These are phyloP conservation scores for Pseudocercospora vitis DNA, from an alignment of 2,329 filamentous ascomycete species.

Conservation along the genomic window DNA sequence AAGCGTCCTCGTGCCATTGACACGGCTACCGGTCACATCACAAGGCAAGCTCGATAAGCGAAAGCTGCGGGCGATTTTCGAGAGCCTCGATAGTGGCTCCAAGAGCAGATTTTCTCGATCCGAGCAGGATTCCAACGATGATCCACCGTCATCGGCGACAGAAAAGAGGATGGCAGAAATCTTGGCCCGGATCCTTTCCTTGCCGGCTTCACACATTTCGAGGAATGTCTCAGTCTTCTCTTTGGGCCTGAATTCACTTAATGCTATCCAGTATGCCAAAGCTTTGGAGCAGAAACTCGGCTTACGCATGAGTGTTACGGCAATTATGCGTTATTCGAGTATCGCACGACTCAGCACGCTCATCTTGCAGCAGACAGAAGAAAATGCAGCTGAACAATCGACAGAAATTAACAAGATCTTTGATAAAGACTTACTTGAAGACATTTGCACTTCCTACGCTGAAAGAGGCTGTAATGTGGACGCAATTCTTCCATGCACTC, in stretches of 20 bases:
- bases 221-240: slow-evolving; percentile 71
- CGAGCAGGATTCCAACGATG: slow-evolving; percentile 36
- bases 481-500: slow-evolving; percentile 74
- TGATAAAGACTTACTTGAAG: slow-evolving; percentile 11
- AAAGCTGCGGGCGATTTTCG: slow-evolving; percentile 53
- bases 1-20: slow-evolving; percentile 68
- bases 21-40: slow-evolving; percentile 66
- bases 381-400: background rate
- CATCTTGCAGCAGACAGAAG: background rate
- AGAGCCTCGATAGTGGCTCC: slow-evolving; percentile 46
- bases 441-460: slow-evolving; percentile 12
- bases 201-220: slow-evolving; percentile 51
- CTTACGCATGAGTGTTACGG: slow-evolving; percentile 62
- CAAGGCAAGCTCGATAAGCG: slow-evolving; percentile 73
- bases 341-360: slow-evolving; percentile 56
- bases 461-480: slow-evolving; percentile 41
- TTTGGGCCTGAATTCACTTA: slow-evolving; percentile 67
- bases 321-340: slow-evolving; percentile 66
- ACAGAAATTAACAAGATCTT: slow-evolving; percentile 7
- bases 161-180: slow-evolving; percentile 59
- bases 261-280: slow-evolving; percentile 69
- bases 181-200: slow-evolving; percentile 54
- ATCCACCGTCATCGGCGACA: slow-evolving; percentile 50
- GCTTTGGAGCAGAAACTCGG: slow-evolving; percentile 53
- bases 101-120: slow-evolving; percentile 46